Evolutionary conservation across 2,329 filamentous ascomycete species (phyloP).

Genomic region (Venturia carpophila): DNA sequence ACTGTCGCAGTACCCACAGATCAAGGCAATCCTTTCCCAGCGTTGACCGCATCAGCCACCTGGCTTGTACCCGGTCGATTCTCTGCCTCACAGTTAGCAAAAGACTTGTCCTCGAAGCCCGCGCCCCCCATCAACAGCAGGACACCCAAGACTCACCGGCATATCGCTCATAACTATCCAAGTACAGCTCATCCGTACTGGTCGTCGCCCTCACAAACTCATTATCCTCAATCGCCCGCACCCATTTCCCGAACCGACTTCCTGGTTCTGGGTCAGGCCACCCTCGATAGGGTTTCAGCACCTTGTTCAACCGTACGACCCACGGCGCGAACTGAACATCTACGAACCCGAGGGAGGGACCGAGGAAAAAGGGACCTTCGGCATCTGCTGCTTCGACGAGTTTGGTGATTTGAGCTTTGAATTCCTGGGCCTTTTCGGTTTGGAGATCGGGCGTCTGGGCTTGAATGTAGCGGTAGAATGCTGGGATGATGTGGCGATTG

Average conservation of each 20-base stretch:
- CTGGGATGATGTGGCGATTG: conserved; percentile 66
- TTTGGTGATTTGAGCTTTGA: conserved; percentile 59
- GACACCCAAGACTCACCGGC: conserved; percentile 37
- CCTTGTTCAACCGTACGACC: conserved; percentile 58
- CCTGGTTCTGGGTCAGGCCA: conserved; percentile 58
- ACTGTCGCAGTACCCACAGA: not conserved
- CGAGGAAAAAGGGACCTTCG: conserved; percentile 63
- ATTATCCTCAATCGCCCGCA: conserved; percentile 59
- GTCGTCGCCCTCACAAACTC: conserved; percentile 58
- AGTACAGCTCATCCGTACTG: conserved; percentile 56
- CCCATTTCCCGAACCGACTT: conserved; percentile 60
- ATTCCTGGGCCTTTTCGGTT: conserved; percentile 48
- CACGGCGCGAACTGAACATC: conserved; percentile 72
- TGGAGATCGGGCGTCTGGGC: conserved; percentile 54
- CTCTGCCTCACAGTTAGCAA: conserved; percentile 32
- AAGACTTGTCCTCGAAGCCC: too few relatives aligned
- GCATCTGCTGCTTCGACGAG: conserved; percentile 50
- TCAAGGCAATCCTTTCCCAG: conserved; percentile 46
- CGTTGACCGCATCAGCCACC: conserved; percentile 53
- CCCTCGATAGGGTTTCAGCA: conserved; percentile 56
- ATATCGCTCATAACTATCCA: conserved; percentile 60
- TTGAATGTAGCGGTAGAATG: conserved; percentile 67
- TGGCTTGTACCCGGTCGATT: conserved; percentile 53
- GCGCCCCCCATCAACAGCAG: conserved; percentile 5
- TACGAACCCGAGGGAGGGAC: conserved; percentile 52